Evolutionary conservation across 805 yeast species (phyloP).

Genomic region (Candida michaelii): DNA sequence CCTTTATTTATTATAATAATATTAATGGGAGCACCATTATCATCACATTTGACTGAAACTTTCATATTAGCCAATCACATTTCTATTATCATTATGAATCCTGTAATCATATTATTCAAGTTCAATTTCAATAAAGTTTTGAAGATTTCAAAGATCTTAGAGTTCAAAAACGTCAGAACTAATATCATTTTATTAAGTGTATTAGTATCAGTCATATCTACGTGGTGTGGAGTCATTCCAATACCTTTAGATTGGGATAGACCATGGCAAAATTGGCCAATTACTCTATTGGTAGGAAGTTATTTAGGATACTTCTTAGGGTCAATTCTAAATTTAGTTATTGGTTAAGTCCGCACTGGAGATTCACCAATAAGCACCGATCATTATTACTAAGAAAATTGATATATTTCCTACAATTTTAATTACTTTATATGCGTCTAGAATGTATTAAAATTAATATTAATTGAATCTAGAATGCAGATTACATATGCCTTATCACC

Average conservation of each 20-base stretch:
- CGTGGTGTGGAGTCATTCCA: conserved; percentile 92
- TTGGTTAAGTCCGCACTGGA: not conserved
- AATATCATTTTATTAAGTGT: conserved; percentile 29
- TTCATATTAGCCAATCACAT: conserved; percentile 61
- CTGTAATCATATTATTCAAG: conserved; percentile 56
- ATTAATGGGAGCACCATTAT: conserved; percentile 80
- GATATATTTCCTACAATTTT: no score
- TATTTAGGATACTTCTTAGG: conserved; percentile 75
- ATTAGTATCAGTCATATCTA: conserved; percentile 50
- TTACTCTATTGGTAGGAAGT: conserved; percentile 78
- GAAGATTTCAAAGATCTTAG: conserved; percentile 21
- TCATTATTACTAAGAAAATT: no score
- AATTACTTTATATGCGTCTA: no score
- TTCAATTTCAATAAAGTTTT: conserved; percentile 45
- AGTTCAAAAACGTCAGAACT: conserved; percentile 22
- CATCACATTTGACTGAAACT: conserved; percentile 53
- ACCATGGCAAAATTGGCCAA: conserved; percentile 96
- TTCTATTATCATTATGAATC: conserved; percentile 58
- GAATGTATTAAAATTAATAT: no score
- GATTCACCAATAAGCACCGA: no score
- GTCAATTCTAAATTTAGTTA: conserved; percentile 20
- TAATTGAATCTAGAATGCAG: no score
- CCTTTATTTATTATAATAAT: conserved; percentile 46
- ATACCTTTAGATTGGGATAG: conserved; percentile 98
- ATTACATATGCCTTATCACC: no score